A percentile compares a stretch with the other conserved stretches of the same genome.
Conservation (phyloP, 2,329 filamentous ascomycete species). For the Apiospora sp. region DNA sequence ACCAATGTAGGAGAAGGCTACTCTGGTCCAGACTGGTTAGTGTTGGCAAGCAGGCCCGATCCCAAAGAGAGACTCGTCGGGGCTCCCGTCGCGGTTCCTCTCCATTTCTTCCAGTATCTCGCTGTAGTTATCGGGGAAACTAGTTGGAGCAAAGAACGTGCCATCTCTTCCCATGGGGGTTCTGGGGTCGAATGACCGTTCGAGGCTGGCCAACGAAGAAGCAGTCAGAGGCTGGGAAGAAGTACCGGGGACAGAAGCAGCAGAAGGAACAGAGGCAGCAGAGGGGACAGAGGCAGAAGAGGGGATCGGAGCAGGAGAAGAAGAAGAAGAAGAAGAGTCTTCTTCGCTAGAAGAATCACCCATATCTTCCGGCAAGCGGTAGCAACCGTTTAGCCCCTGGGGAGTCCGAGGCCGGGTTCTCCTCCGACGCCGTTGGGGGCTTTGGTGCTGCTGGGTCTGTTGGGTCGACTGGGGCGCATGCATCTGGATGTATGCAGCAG, state of each 20-base stretch:
- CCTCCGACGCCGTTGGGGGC: background rate
- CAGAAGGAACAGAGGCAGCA: background rate
- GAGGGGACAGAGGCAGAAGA: background rate
- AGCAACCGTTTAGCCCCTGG: background rate
- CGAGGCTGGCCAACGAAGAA: background rate
- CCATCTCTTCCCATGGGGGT: background rate
- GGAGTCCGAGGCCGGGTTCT: background rate
- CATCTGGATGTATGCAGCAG: too few species aligned
- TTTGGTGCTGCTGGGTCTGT: too few species aligned
- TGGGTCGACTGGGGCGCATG: too few species aligned
- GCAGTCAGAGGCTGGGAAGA: background rate
- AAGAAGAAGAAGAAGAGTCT: background rate
- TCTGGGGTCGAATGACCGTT: background rate
- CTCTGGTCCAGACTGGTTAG: background rate
- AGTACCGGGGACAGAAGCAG: background rate
- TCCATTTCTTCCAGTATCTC: background rate
- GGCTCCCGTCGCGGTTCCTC: too few species aligned
- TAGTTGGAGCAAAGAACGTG: background rate
- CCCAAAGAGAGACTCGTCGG: background rate
- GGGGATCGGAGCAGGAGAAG: background rate
- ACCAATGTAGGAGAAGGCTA: background rate
- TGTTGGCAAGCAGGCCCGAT: too few species aligned
- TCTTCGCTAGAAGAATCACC: background rate
- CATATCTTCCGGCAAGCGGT: background rate
- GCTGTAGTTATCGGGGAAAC: too few species aligned